Percentiles rank a stretch among this genome's conserved stretches.
Evolutionary conservation across 768 basidiomycete genomes (phyloP).

Genomic region (Suillus americanus): DNA sequence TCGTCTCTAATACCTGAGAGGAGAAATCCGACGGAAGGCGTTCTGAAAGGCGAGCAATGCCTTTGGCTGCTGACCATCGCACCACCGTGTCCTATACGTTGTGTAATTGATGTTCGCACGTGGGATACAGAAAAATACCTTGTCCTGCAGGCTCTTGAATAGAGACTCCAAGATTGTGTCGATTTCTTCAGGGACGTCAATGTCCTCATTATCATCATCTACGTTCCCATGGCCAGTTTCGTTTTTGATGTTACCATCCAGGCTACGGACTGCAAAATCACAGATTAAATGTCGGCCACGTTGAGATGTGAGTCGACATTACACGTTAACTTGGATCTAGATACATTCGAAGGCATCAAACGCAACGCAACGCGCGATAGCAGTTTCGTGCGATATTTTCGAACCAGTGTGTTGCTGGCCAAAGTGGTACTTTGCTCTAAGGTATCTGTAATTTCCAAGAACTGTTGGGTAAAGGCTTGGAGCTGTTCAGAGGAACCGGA

Average conservation of each 20-base stretch:
- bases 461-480: conserved; percentile 37
- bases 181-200: conserved; percentile 76
- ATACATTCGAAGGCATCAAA: conserved; percentile 50
- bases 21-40: conserved; percentile 75
- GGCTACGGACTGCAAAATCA: conserved; percentile 19
- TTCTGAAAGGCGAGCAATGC: conserved; percentile 80
- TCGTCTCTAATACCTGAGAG: conserved; percentile 78
- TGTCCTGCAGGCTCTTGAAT: conserved; percentile 76
- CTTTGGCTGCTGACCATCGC: conserved; percentile 93
- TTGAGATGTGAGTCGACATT: neutral
- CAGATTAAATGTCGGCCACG: neutral
- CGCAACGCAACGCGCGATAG: conserved; percentile 63
- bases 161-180: conserved; percentile 74
- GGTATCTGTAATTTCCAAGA: conserved; percentile 45
- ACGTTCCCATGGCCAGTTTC: conserved; percentile 12
- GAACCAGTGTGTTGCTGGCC: conserved; percentile 60
- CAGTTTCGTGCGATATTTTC: conserved; percentile 70
- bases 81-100: conserved; percentile 82
- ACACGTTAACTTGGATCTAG: conserved; percentile 19
- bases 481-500: conserved; percentile 57
- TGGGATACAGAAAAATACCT: conserved; percentile 43
- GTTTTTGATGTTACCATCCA: conserved; percentile 18
- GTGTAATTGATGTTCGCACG: neutral
- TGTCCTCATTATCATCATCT: conserved; percentile 34
- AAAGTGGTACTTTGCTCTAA: conserved; percentile 44